Base-by-base conservation (phyloP, 768 basidiomycete species). In the Tulasnella sp. region DNA sequence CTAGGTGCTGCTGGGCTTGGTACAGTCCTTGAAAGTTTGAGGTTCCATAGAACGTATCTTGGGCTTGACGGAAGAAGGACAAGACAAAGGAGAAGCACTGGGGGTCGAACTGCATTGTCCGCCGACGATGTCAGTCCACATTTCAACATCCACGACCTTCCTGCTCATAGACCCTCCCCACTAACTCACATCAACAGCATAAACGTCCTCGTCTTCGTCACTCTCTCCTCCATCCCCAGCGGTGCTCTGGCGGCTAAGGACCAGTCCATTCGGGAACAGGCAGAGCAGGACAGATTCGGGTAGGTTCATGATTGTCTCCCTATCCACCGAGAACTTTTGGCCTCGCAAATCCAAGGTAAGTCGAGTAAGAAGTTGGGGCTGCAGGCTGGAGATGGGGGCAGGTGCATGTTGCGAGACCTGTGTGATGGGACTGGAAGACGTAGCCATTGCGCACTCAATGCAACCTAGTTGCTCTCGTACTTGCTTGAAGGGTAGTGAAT, bases 261-360 rank as follows among this genome's bases (percentile, higher is more conserved):
- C 95, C 77, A 98, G 89, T 25, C 97, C 97, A 81, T 99, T 99
- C 12, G 97, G 97, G 82, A 99, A 99, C 78, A 99, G 86, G 83
- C 96, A 98, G 45, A 99, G 86, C 73, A 99, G 87, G 67, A 99
- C 95, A 22, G 93, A 95, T 88, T 99, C 97, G 1, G 97, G 97
- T 25, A 99, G 87, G 82, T 96, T 94, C 96, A 99, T 97, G 82
- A 99, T 91, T 7, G 93, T 96, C 85, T 99, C 97, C 79, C 97
- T 88, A 84, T 99, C 97, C 64, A 99, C 94, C 77, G 93, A 91
- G 85, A 99, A 96, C 78, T 95, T 91, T 80, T 84, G 87, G 75
- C 96, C 96, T 79, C 97, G 90, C 45, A 99, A 88, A 85, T 99
- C 97, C 80, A 99, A 90, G 74, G 92, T 88, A 80, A 99, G 87